Base-by-base conservation (phyloP, 2,329 filamentous ascomycete species). In the Ophiostoma triangulosporum region DNA sequence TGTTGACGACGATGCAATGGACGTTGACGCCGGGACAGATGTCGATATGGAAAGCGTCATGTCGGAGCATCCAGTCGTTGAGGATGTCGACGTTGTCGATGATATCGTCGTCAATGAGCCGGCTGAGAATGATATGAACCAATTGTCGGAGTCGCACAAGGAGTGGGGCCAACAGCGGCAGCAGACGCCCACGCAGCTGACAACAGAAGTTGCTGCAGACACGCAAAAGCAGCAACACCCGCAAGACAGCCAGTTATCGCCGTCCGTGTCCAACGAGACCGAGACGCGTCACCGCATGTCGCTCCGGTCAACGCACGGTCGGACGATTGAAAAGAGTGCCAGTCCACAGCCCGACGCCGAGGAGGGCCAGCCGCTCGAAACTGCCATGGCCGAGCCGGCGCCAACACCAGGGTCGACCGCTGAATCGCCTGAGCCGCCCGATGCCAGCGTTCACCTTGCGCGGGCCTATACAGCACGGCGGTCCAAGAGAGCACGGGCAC, bases 391-490 rank as follows among this genome's bases (percentile, higher is more conserved):
- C n/a, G n/a, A n/a, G 40, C 6, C 14, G 20, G 40, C 45, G 17
- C n/a, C 27, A 12, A 12, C 27, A 22, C 26, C 26, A 14, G 27
- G 14, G 15, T 27, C 45, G 31, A n/a, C 20, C 3, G 20, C 11
- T 26, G 29, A 11, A 14, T 12, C 48, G 9, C 22, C 43, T 12
- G 46, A 29, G 26, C 5, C 55, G 7, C 57, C n/a, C 5, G 64
- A 65, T 36, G 50, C 60, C 8, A 65, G 62, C 55, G 52, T 63
- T 17, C 32, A 59, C 11, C 59, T 64, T 4, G 62, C 63, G 12
- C 57, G 29, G 56, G 56, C 54, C 38, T 55, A 49, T 15, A 48
- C 33, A n/a, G 38, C 45, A 4, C 45, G 50, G 5, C 55, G 55
- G 11, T 40, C 48, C 3, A 54, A 54, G 45, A 17, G 20, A 24